A percentile compares a stretch with the other conserved stretches of the same genome.
These are phyloP conservation scores for Peltaster fructicola DNA, from an alignment of 2,329 filamentous ascomycete species.

Conservation along the genomic window DNA sequence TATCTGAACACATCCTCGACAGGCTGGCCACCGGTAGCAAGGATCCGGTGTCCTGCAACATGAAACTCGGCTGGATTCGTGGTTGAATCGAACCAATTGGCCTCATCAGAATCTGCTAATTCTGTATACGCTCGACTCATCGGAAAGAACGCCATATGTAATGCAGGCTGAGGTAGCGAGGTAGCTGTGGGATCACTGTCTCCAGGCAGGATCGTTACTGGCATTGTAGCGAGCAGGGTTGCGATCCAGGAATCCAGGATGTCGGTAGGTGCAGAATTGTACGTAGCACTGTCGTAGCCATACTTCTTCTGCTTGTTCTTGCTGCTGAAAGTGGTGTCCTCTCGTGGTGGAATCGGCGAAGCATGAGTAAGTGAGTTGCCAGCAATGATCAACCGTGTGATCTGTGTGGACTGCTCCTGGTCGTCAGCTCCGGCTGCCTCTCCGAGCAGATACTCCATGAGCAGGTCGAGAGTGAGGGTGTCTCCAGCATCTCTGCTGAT, in stretches of 20 bases:
- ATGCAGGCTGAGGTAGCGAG: slow-evolving; percentile 77
- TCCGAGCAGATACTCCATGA: slow-evolving; percentile 76
- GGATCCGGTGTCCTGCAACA: slow-evolving; percentile 72
- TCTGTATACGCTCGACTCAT: slow-evolving; percentile 50
- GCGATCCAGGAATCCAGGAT: slow-evolving; percentile 71
- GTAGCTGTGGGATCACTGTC: slow-evolving; percentile 73
- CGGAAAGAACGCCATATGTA: slow-evolving; percentile 85
- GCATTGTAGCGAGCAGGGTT: slow-evolving; percentile 65
- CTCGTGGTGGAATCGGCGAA: slow-evolving; percentile 28
- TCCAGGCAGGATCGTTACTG: slow-evolving; percentile 77
- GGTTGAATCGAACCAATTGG: slow-evolving; percentile 68
- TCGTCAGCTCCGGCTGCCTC: slow-evolving; percentile 48
- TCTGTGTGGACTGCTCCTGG: slow-evolving; percentile 44
- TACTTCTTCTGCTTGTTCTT: slow-evolving; percentile 56
- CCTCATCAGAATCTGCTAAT: slow-evolving; percentile 20
- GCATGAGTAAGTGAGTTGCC: slow-evolving; percentile 60
- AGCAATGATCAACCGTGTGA: slow-evolving; percentile 76
- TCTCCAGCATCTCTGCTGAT: slow-evolving; percentile 66
- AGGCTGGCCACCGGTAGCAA: slow-evolving; percentile 82
- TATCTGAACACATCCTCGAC: slow-evolving; percentile 91
- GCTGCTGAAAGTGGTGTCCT: slow-evolving; percentile 23
- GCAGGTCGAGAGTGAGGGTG: slow-evolving; percentile 54
- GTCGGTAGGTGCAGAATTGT: slow-evolving; percentile 71
- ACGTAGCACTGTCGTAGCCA: slow-evolving; percentile 76
- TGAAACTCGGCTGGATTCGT: slow-evolving; percentile 92